Conservation (phyloP, 805 yeast genomes). For the Saccharomycopsis fermentans region DNA sequence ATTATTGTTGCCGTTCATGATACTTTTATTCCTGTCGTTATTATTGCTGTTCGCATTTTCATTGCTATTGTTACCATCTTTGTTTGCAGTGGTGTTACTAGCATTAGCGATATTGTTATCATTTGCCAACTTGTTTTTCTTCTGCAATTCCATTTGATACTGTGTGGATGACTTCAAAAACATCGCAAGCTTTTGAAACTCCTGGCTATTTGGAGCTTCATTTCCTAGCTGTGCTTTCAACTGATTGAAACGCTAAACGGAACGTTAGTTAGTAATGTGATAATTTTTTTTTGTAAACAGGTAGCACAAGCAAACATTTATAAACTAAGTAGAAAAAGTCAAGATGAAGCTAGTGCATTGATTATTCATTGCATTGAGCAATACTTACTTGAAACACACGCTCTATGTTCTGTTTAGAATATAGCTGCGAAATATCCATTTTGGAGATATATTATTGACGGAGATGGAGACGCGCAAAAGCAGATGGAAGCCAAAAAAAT, state of each 20-base stretch:
- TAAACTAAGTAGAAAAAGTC: no score
- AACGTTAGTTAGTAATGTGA: background rate
- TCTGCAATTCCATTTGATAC: slow-evolving; percentile 8
- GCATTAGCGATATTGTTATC: background rate
- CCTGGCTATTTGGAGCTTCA: slow-evolving; percentile 10
- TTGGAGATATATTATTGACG: background rate
- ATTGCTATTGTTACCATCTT: background rate
- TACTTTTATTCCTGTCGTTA: background rate
- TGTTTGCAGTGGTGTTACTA: background rate
- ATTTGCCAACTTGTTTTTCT: slow-evolving; percentile 5
- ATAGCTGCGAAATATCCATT: slow-evolving; percentile 8
- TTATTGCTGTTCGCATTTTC: background rate
- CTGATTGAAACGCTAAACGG: slow-evolving; percentile 10
- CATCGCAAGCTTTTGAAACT: slow-evolving; percentile 11
- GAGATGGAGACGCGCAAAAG: no score
- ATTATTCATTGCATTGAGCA: background rate
- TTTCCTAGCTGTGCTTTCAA: slow-evolving; percentile 10
- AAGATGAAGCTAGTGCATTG: background rate
- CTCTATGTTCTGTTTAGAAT: slow-evolving; percentile 12
- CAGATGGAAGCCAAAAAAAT: no score
- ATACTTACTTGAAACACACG: slow-evolving; percentile 9
- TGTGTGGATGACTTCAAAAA: slow-evolving; percentile 7
- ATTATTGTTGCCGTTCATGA: background rate
- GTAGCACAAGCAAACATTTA: no score
- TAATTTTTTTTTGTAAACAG: no score